Percentiles rank a stretch among this genome's conserved stretches.
These are phyloP conservation scores for Kodamaea sp. DNA, from an alignment of 1,139 yeast species.

Conservation along the genomic window DNA sequence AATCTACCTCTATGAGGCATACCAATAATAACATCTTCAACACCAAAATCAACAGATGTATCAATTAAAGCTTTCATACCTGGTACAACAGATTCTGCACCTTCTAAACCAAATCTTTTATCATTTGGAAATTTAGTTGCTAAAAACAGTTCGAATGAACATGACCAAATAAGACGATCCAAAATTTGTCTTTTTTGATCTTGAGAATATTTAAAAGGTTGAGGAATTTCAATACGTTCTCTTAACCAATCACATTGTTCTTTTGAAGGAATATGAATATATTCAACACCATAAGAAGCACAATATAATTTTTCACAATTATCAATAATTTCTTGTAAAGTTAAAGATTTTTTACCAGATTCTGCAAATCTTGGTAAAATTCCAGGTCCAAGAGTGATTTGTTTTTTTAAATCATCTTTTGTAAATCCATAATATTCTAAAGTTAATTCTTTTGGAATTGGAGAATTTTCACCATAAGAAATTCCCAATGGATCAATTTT, in stretches of 20 bases:
- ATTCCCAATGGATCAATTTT: slow-evolving; percentile 92
- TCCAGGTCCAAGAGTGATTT: slow-evolving; percentile 94
- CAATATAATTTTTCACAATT: slow-evolving; percentile 85
- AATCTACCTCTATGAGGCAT: slow-evolving; percentile 99
- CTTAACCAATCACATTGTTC: slow-evolving; percentile 98
- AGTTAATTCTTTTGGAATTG: slow-evolving; percentile 79
- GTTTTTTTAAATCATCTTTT: slow-evolving; percentile 76
- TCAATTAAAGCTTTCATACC: slow-evolving; percentile 97
- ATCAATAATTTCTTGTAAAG: slow-evolving; percentile 72
- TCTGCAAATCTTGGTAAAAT: slow-evolving; percentile 88
- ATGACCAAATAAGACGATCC: slow-evolving; percentile 95
- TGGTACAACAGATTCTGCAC: slow-evolving; percentile 94
- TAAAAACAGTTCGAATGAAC: slow-evolving; percentile 87
- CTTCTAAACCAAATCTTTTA: slow-evolving; percentile 97
- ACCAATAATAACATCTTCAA: slow-evolving; percentile 95
- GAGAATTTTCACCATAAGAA: slow-evolving; percentile 67
- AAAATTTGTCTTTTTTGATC: slow-evolving; percentile 96
- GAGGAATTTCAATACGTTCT: slow-evolving; percentile 91
- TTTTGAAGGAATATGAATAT: slow-evolving; percentile 94
- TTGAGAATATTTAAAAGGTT: slow-evolving; percentile 74
- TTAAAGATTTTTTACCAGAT: slow-evolving; percentile 58
- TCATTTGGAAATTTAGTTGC: slow-evolving; percentile 97
- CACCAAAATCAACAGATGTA: slow-evolving; percentile 87
- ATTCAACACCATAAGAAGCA: slow-evolving; percentile 87
- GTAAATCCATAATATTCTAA: slow-evolving; percentile 89